Percentiles rank a stretch among this genome's conserved stretches.
These are phyloP conservation scores for Cystobasidium tubakii DNA, from an alignment of 768 basidiomycete species.

Conservation along the genomic window DNA sequence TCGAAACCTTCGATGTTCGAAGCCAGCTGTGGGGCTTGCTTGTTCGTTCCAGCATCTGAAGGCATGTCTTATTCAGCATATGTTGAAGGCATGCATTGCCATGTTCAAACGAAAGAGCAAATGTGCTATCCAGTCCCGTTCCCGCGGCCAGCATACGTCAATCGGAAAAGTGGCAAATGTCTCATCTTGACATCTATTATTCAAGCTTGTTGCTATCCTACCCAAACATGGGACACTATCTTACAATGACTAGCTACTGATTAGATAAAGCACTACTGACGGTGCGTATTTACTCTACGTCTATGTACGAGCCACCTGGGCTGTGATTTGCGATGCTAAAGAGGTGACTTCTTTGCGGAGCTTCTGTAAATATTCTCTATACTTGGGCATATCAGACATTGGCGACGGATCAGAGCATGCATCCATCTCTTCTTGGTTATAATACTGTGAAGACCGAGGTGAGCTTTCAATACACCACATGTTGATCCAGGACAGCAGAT, in stretches of 20 bases:
- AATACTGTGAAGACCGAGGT: slow-evolving; percentile 7
- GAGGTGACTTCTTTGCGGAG: slow-evolving; percentile 9
- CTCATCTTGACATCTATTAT: no score
- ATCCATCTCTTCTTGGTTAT: neutral
- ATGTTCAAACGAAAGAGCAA: neutral
- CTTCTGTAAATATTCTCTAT: slow-evolving; percentile 6
- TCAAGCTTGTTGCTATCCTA: no score
- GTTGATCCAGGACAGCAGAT: no score
- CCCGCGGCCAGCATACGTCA: no score
- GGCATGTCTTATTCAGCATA: neutral
- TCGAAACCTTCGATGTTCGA: slow-evolving; percentile 28
- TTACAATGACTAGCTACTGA: no score
- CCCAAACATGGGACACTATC: no score
- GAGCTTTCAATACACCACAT: neutral
- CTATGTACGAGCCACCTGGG: neutral
- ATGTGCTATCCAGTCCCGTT: no score
- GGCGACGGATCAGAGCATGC: slow-evolving; percentile 22
- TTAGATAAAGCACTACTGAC: no score
- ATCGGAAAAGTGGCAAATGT: no score
- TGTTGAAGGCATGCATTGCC: neutral
- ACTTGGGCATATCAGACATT: slow-evolving; percentile 16
- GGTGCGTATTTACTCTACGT: neutral
- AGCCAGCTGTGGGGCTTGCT: slow-evolving; percentile 8
- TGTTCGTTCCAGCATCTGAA: neutral
- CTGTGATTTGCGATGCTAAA: slow-evolving; percentile 2